Conservation (phyloP, 176 grass and related monocot genomes). For the Avena sativa region DNA sequence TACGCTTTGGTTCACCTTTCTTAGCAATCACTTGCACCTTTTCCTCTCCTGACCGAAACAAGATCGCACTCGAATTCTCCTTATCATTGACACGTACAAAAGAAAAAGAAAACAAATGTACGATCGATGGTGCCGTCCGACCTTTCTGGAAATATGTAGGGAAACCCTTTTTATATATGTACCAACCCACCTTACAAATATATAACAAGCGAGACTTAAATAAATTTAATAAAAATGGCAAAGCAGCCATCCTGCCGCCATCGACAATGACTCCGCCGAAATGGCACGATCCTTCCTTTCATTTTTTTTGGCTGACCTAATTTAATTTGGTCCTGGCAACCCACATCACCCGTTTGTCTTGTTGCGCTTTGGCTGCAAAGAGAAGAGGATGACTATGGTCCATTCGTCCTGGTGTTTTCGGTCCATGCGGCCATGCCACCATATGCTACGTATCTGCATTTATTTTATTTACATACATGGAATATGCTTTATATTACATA, state of each 20-base stretch:
- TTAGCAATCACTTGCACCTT: neutral
- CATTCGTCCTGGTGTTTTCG: neutral
- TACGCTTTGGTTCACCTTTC: neutral
- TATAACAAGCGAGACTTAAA: neutral
- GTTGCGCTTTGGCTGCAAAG: slow-evolving; percentile 1
- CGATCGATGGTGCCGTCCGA: slow-evolving; percentile 1
- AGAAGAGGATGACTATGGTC: neutral
- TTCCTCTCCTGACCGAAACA: neutral
- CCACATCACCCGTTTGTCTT: slow-evolving; percentile 15
- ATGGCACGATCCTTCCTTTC: neutral
- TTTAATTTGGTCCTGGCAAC: neutral
- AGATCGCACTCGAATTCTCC: neutral
- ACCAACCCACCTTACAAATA: neutral
- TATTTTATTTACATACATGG: neutral
- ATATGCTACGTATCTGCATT: neutral
- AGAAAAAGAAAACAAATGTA: neutral
- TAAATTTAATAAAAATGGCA: neutral
- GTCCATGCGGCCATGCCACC: neutral
- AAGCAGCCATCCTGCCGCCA: slow-evolving; percentile 10
- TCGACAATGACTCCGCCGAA: slow-evolving; percentile 13
- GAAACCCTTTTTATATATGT: slow-evolving; percentile 17
- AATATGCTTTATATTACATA: neutral
- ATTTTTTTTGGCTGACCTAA: neutral
- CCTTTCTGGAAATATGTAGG: slow-evolving; percentile 12
- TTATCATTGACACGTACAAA: neutral